phyloP scores from a whole-genome alignment of 306 rosid genomes.

The Lathyrus tuberosus region DNA sequence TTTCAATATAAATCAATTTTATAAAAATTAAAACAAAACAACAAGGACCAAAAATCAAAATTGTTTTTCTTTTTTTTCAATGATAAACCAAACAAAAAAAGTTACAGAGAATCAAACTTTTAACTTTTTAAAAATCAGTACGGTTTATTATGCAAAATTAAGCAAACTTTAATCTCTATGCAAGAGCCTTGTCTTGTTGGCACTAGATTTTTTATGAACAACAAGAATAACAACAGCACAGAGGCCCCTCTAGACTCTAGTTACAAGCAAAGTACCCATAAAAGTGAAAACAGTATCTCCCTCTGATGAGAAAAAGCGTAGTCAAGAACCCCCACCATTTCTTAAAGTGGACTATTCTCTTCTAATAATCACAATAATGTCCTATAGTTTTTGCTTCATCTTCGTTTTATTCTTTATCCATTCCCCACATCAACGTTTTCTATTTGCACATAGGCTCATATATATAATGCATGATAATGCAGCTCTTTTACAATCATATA shows the following conservation, averaged over 20 bases:
- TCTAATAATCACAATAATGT: neutral
- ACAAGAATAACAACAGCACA: constrained; percentile 10
- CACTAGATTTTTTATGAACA: neutral
- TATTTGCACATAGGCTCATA: neutral
- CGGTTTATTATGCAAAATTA: too few relatives aligned
- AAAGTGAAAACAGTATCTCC: constrained; percentile 40
- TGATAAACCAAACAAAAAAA: too few relatives aligned
- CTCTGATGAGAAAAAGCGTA: constrained; percentile 33
- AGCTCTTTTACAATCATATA: neutral
- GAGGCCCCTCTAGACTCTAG: constrained; percentile 7
- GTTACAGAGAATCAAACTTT: too few relatives aligned
- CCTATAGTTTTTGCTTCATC: neutral
- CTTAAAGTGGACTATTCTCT: neutral
- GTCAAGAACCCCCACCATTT: neutral
- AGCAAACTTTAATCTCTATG: too few relatives aligned
- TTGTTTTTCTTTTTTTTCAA: too few relatives aligned
- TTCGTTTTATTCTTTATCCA: constrained; percentile 25
- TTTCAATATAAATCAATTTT: too few relatives aligned
- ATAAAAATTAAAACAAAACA: too few relatives aligned
- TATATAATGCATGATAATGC: constrained; percentile 13
- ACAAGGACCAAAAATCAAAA: too few relatives aligned
- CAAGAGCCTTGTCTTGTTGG: neutral
- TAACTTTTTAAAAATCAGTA: too few relatives aligned
- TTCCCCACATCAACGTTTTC: constrained; percentile 1
- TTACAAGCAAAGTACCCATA: constrained; percentile 47